Evolutionary conservation across 2,329 filamentous ascomycete species (phyloP).

Genomic region (Lizonia empirigonia): DNA sequence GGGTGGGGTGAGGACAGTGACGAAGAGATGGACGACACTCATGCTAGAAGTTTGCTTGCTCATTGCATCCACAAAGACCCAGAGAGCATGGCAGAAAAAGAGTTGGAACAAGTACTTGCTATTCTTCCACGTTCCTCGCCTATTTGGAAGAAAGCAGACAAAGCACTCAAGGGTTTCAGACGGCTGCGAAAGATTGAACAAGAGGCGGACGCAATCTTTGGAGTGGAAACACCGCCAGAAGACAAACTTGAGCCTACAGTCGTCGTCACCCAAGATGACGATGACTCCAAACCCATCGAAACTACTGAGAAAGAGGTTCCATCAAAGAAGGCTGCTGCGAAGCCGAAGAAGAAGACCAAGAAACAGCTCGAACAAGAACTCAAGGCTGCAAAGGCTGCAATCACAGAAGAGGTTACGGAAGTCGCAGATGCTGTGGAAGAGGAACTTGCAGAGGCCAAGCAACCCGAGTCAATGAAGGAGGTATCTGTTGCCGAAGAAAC

Average conservation of each 20-base stretch:
- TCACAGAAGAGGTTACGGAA: slow-evolving; percentile 58
- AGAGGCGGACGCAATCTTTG: slow-evolving; percentile 75
- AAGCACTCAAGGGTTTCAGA: slow-evolving; percentile 60
- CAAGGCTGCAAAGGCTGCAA: slow-evolving; percentile 44
- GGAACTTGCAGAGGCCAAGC: slow-evolving; percentile 36
- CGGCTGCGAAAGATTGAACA: slow-evolving; percentile 79
- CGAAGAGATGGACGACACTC: slow-evolving; percentile 55
- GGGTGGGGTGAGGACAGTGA: slow-evolving; percentile 56
- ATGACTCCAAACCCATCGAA: slow-evolving; percentile 44
- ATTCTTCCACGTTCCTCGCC: slow-evolving; percentile 61
- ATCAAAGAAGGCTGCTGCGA: slow-evolving; percentile 51
- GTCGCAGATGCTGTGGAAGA: slow-evolving; percentile 39
- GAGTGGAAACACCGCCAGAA: slow-evolving; percentile 53
- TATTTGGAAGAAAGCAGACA: slow-evolving; percentile 77
- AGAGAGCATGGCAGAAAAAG: slow-evolving; percentile 70
- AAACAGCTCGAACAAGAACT: slow-evolving; percentile 70
- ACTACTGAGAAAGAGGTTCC: slow-evolving; percentile 42
- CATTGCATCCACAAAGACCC: slow-evolving; percentile 64
- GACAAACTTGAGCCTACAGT: slow-evolving; percentile 49
- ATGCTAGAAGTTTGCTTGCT: slow-evolving; percentile 54
- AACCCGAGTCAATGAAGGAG: slow-evolving; percentile 32
- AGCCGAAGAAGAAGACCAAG: slow-evolving; percentile 77
- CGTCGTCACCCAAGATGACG: slow-evolving; percentile 52
- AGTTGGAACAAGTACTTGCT: slow-evolving; percentile 61
- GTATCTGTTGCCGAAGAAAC: slow-evolving; percentile 39